These are phyloP conservation scores for Erysimum pusillum DNA, from an alignment of 441 rosid species.

Conservation along the genomic window DNA sequence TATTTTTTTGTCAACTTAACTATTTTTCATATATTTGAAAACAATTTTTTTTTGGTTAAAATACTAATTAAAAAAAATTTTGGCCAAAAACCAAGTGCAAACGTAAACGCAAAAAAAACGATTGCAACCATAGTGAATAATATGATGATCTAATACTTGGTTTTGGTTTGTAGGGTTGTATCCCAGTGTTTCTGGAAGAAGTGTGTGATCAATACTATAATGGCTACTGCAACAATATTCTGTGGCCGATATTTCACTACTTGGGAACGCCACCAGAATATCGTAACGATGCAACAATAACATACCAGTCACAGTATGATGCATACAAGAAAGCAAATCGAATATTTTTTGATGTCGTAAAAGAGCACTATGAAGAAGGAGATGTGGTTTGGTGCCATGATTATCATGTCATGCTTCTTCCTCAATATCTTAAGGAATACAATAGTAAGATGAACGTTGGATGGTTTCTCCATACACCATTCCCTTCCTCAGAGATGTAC, in stretches of 20 bases:
- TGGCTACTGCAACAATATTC: constrained; percentile 97
- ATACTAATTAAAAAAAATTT: neutral
- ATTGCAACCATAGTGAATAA: neutral
- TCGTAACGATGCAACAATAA: constrained; percentile 88
- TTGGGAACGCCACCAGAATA: constrained; percentile 98
- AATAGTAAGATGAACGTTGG: constrained; percentile 91
- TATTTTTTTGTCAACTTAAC: too few relatives aligned
- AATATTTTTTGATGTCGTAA: constrained; percentile 96
- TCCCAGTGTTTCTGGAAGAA: constrained; percentile 96
- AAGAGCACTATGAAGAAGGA: constrained; percentile 88
- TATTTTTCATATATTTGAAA: too few relatives aligned
- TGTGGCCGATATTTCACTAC: constrained; percentile 98
- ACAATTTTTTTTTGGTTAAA: neutral
- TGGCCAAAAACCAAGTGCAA: neutral
- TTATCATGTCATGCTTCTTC: constrained; percentile 97
- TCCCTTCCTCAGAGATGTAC: constrained; percentile 96
- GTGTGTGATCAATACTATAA: constrained; percentile 96
- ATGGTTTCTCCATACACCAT: constrained; percentile 99
- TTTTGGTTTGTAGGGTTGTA: constrained; percentile 72
- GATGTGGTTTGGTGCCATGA: constrained; percentile 99
- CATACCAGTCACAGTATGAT: constrained; percentile 93
- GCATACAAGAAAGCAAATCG: constrained; percentile 96
- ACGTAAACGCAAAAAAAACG: neutral
- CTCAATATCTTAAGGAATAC: constrained; percentile 85
- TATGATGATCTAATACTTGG: constrained; percentile 3